Conservation (phyloP, 495 filamentous ascomycete species). For the Parathielavia appendiculata region DNA sequence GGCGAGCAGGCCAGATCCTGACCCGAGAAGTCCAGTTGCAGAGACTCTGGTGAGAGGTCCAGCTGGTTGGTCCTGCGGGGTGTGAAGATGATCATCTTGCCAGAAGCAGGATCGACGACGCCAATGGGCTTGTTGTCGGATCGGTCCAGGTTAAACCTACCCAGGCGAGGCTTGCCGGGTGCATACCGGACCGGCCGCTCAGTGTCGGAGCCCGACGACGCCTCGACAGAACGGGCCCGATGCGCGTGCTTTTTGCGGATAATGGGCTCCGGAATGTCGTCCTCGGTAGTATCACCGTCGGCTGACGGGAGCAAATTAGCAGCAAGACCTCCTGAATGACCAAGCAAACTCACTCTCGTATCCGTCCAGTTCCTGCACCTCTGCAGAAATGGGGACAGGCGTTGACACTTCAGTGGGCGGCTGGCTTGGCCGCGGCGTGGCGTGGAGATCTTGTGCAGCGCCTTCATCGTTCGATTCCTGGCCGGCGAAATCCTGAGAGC, state of each 20-base stretch:
- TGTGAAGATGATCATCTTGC: conserved; percentile 64
- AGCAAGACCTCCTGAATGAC: conserved; percentile 27
- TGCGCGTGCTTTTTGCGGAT: conserved; percentile 53
- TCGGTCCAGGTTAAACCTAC: conserved; percentile 50
- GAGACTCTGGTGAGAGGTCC: conserved; percentile 44
- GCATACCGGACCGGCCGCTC: conserved; percentile 34
- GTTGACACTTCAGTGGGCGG: conserved; percentile 38
- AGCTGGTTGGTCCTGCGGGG: conserved; percentile 35
- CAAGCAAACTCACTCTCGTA: conserved; percentile 66
- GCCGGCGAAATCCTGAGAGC: conserved; percentile 22
- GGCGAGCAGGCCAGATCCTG: conserved; percentile 48
- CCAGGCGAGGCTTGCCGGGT: conserved; percentile 45
- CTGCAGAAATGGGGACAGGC: conserved; percentile 44
- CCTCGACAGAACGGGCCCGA: conserved; percentile 34
- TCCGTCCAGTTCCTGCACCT: conserved; percentile 57
- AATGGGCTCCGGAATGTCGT: conserved; percentile 58
- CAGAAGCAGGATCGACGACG: conserved; percentile 62
- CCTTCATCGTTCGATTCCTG: conserved; percentile 33
- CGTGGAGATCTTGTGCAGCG: conserved; percentile 8
- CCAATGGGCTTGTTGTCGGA: conserved; percentile 66
- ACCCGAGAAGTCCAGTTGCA: conserved; percentile 44
- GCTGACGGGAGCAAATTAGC: conserved; percentile 57
- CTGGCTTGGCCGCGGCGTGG: conserved; percentile 44
- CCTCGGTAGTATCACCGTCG: conserved; percentile 82
- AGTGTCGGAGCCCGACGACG: conserved; percentile 44